Base-by-base conservation (phyloP, 225 moss, liverwort and hornwort genomes). In the Marchantia paleacea region DNA sequence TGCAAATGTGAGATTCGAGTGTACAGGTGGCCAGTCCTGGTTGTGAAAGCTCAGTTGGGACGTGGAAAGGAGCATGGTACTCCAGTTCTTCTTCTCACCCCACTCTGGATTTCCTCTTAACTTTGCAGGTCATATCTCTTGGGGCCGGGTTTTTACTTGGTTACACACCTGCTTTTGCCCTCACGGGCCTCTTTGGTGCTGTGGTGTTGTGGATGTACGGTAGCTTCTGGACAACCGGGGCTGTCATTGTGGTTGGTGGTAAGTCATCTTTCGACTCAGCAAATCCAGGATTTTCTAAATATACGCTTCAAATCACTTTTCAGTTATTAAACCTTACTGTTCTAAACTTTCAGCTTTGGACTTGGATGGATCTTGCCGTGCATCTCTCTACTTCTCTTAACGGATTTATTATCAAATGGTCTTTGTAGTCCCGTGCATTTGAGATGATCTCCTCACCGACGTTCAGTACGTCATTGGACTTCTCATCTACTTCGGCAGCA, bases 211-310 rank as follows among this genome's bases (percentile, higher is more conserved):
- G 94, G 93, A 81, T 93, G 66, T 91, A 93, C 81, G 97, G 97
- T 81, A 94, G 94, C 85, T 97, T 97, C 80, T 97, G 97, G 97
- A 81, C 81, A 83, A 94, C 97, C 69, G 94, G 87, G 80, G 91
- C 90, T 68, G 76, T 93, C 67, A 77, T 94, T 58, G 51, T 97
- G 55, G 71, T 85, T 80, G 97, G 93, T 90, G 97, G 97, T 96
- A 86, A 79, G 78, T 51, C 50, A 53, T 66, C 0, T 65, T 77
- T 58, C 62, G 15, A 58, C 16, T 55, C 20, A 16, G 20, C 1
- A 11, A 10, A 9, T 57, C 3, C 0, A 73, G 55, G 12, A 14
- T 29, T 28, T 13, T 3, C 1, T 19, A 55, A 5, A 55, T 26
- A 11, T 13, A 30, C 0, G 3, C 25, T 0, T 25, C n/a, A 24